Conservation (phyloP, 345 rosid species). For the Eucalyptus victrix region DNA sequence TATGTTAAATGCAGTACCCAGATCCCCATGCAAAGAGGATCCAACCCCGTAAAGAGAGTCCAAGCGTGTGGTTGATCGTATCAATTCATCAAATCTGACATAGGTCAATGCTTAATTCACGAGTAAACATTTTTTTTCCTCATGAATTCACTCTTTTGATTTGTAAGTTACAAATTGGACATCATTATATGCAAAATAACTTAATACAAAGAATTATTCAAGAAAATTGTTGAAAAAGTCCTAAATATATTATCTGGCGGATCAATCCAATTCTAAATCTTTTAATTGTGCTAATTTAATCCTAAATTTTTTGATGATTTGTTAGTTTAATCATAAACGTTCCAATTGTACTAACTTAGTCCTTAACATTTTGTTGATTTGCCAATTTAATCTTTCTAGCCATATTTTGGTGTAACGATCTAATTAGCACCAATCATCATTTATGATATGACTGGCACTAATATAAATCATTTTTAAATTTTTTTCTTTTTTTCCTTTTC, state of each 20-base stretch:
- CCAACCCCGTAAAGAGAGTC: too few relatives aligned
- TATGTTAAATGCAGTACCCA: too few relatives aligned
- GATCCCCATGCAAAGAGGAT: too few relatives aligned
- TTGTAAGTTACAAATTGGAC: background rate
- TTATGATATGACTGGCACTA: accelerated
- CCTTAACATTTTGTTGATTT: background rate
- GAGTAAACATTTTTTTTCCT: too few relatives aligned
- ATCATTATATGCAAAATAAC: background rate
- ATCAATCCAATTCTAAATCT: background rate
- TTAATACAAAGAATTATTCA: too few relatives aligned
- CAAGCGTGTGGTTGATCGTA: too few relatives aligned
- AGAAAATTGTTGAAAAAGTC: background rate
- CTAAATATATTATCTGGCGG: background rate
- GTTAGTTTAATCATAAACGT: background rate
- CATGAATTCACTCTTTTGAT: background rate
- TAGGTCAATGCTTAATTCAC: too few relatives aligned
- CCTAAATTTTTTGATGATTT: background rate
- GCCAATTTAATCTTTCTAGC: background rate
- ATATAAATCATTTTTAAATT: background rate
- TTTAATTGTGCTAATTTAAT: background rate
- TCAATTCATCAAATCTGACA: too few relatives aligned
- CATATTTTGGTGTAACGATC: background rate
- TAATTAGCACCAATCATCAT: too few relatives aligned
- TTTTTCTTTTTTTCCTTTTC: background rate
- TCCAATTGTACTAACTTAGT: background rate